phyloP scores from a whole-genome alignment of 2,329 filamentous ascomycete genomes.

The Ophiocordyceps robertsii region DNA sequence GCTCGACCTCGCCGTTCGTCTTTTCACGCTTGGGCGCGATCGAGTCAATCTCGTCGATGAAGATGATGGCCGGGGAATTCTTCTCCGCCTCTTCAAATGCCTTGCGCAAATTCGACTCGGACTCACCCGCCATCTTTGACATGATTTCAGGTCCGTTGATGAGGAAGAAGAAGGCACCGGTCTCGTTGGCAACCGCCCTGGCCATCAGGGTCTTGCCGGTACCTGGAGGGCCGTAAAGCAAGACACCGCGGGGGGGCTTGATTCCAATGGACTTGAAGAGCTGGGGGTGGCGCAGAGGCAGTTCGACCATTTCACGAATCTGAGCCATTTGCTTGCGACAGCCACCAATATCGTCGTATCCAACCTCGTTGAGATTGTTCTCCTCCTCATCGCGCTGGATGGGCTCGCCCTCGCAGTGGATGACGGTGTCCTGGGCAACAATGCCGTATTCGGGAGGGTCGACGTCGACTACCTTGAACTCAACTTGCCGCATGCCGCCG shows the following conservation, averaged over 20 bases:
- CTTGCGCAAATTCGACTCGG: slow-evolving; percentile 93
- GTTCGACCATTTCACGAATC: slow-evolving; percentile 95
- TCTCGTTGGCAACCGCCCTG: slow-evolving; percentile 96
- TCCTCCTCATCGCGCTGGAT: slow-evolving; percentile 98
- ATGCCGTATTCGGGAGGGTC: slow-evolving; percentile 98
- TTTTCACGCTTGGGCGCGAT: slow-evolving; percentile 99
- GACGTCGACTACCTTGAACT: slow-evolving; percentile 99
- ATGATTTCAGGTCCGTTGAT: slow-evolving; percentile 99
- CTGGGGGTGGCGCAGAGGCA: slow-evolving; percentile 91
- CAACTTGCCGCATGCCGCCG: slow-evolving; percentile 96
- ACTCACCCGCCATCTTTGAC: slow-evolving; percentile 99
- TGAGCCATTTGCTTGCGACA: slow-evolving; percentile 99
- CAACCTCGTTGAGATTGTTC: slow-evolving; percentile 97
- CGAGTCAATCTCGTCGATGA: slow-evolving; percentile 98
- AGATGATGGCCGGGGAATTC: slow-evolving; percentile 98
- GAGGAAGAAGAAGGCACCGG: slow-evolving; percentile 96
- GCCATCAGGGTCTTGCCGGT: slow-evolving; percentile 99
- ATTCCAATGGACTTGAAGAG: slow-evolving; percentile 99
- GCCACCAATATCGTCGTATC: slow-evolving; percentile 97
- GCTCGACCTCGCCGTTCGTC: slow-evolving; percentile 98
- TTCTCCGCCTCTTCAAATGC: slow-evolving; percentile 99
- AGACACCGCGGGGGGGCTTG: slow-evolving; percentile 95
- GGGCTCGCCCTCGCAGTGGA: slow-evolving; percentile 78
- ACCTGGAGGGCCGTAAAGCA: slow-evolving; percentile 93
- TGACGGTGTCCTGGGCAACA: slow-evolving; percentile 95